Base-by-base conservation (phyloP, 2,329 filamentous ascomycete species). In the Claviceps citrina region DNA sequence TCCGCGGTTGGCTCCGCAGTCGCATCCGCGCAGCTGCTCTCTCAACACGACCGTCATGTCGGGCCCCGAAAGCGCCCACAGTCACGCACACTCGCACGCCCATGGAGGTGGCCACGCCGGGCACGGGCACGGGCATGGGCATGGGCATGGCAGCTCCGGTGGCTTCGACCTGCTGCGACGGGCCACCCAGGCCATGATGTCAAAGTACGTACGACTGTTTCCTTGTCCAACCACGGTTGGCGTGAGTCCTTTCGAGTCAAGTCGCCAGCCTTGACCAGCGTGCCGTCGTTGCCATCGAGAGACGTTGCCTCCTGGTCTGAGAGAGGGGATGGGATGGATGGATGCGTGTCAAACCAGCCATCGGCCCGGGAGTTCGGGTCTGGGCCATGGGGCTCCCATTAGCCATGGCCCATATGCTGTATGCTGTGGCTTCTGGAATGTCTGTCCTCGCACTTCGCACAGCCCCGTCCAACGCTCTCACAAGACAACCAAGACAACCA, bases 111-210 rank as follows among this genome's bases (percentile, higher is more conserved):
- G 57, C 15, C 34, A 41, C 20, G 35, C 10, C 6, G 36, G 36
- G 25, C 41, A 40, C 24, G 31, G 25, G 7, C 38, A 38, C 20
- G 31, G n/a, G n/a, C n/a, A n/a, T 31, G 42, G 24, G 34, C 42
- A 43, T 24, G 42, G 33, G 30, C 42, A 46, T 18, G 44, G 39
- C 34, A 61, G 59, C 51, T 52, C 54, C 26, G 64, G 66, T 52
- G 63, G 67, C 48, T 73, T 68, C 49, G 73, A 77, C 57, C 61
- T 77, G 48, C 56, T 77, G 47, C 64, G 69, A 52, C 65, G 71
- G 55, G 73, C 73, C 45, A 77, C 73, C n/a, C 71, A 76, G 52
- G 68, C 68, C 49, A 70, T 76, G 67, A 73, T 77, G 69, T 75
- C 71, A 60, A 76, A 63, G 71, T 75, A 67, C 56, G 71, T 67